Base-by-base conservation (phyloP, 441 rosid genomes). In the Bocquillonia castaneifolia region DNA sequence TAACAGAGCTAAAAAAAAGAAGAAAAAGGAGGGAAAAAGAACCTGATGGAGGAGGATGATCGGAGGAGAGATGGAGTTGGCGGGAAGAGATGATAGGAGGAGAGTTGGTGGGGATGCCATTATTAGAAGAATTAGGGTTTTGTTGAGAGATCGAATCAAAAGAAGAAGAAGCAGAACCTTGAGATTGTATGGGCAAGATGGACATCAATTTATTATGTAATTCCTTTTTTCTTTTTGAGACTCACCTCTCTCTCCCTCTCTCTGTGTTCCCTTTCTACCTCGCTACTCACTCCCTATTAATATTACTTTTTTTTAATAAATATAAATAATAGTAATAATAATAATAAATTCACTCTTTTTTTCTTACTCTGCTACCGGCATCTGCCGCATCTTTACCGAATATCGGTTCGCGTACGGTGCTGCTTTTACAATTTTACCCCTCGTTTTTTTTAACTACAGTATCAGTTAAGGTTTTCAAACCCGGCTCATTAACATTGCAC, bases 121-220 rank as follows among this genome's bases (percentile, higher is more conserved):
- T 86, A 80, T 80, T 75, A 67, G 83, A 72, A 75, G 84, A 72
- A 75, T 74, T 83, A 80, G 92, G 90, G 87, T 84, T 85, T 64
- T 66, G n/a, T n/a, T n/a, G 78, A 80, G 79, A 63, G 34, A 72
- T 75, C 42, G 81, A 69, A 64, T 74, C 60, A 59, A 77, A 28
- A 8, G 86, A 77, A 45, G 89, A 77, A n/a, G 86, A 80, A 62
- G 93, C 79, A 10, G 83, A 79, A 79, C 85, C 86, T 86, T 82
- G 82, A 25, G 81, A 58, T 65, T 84, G 80, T 69, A 90, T 56
- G 81, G 96, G 92, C 92, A 82, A 87, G 93, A 88, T 90, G 99
- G 98, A 92, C 99, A 92, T 94, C 94, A 94, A 94, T 88, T 37
- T n/a, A n/a, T n/a, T n/a, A n/a, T n/a, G n/a, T n/a, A n/a, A n/a